These are phyloP conservation scores for Chytridiales sp. DNA, from an alignment of 371 early-diverging fungal species.

Conservation along the genomic window DNA sequence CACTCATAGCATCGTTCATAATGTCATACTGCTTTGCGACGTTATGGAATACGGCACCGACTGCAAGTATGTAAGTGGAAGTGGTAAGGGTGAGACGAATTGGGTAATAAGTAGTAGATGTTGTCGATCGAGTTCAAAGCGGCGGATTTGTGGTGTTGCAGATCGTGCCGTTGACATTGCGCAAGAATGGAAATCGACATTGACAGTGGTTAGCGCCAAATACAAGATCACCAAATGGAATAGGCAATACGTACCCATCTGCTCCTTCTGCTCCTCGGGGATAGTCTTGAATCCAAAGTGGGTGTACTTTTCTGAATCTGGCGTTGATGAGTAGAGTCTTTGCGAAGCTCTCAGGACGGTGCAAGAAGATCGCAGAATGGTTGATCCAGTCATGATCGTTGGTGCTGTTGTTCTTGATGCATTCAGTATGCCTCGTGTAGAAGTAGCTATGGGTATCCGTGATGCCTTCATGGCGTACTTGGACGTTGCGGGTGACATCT, in stretches of 20 bases:
- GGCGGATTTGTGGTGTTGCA: too few species aligned
- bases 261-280: slow-evolving; percentile 80
- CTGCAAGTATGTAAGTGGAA: slow-evolving; percentile 40
- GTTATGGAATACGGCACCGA: slow-evolving; percentile 85
- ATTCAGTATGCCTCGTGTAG: not conserved
- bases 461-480: not conserved
- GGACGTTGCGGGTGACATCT: not conserved
- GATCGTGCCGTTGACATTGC: too few species aligned
- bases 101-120: not conserved
- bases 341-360: not conserved
- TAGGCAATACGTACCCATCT: slow-evolving; percentile 60
- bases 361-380: not conserved
- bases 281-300: slow-evolving; percentile 93
- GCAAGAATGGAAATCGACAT: too few species aligned
- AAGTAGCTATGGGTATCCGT: not conserved
- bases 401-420: not conserved
- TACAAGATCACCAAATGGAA: slow-evolving; percentile 7
- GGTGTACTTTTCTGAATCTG: slow-evolving; percentile 43
- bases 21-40: slow-evolving; percentile 93
- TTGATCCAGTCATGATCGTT: not conserved
- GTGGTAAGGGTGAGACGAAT: not conserved
- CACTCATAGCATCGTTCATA: slow-evolving; percentile 97
- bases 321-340: not conserved
- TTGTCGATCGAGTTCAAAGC: not conserved
- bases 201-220: too few species aligned